Evolutionary conservation across 306 rosid species (phyloP), one percentile per base, ranked within the genome.

Genomic region (Begonia loranthoides): DNA sequence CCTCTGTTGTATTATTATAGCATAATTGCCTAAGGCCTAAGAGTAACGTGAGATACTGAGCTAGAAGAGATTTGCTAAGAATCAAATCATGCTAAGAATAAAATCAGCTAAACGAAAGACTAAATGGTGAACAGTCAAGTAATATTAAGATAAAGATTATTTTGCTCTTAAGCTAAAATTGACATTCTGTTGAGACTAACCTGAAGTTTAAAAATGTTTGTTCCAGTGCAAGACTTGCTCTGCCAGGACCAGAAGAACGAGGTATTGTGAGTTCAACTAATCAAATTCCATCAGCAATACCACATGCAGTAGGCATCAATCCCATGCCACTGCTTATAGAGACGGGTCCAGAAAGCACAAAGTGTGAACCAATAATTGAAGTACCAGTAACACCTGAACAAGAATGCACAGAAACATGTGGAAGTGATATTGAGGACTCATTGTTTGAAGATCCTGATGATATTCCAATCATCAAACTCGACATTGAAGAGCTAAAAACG

Each of bases 161-260:
- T 22, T 22, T 22, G 28, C 28, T 22, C 28, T 22, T 22, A 22
- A 22, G 28, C 28, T 2, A 22, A 22, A 22, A 22, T 22, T 22
- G 28, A 22, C 28, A 22, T 22, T 22, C 28, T 22, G 28, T 22
- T 28, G 36, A 28, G 36, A 28, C 36, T 28, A 28, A 54, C 66
- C 51, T 64, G 52, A 67, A 65, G 58, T 51, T 52, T 45, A 69
- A 70, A 60, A 50, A 22, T 71, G 22, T 62, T 69, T 53, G 46
- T 47, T 66, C 68, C 83, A 90, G 97, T 61, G 94, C 95, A 45
- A 77, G 94, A 45, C 82, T 90, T 60, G 94, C 97, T 41, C 80
- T 90, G 64, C 97, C 95, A 33, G 94, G 87, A 40, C 94, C 97
- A 51, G 87, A 80, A 64, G 95, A 80, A 55, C 82, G 67, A 59